These are phyloP conservation scores for Fusarium lateritium DNA, from an alignment of 2,329 filamentous ascomycete genomes.

Conservation along the genomic window DNA sequence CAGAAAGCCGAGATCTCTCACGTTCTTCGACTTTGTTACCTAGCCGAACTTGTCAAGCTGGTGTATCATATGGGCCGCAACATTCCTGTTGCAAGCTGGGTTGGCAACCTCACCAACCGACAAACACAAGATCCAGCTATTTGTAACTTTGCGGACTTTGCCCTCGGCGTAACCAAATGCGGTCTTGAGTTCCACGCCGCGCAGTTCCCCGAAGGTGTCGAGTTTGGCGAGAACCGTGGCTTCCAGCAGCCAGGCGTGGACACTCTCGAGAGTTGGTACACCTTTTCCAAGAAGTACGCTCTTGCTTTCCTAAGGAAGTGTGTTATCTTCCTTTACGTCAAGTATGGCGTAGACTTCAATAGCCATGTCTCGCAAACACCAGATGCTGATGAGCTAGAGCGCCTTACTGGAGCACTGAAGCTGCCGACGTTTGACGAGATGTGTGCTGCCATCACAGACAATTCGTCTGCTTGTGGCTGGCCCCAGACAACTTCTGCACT, in stretches of 20 bases:
- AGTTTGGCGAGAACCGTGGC: conserved; percentile 59
- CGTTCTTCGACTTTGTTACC: conserved; percentile 86
- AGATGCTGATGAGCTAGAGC: conserved; percentile 83
- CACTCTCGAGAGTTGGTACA: conserved; percentile 68
- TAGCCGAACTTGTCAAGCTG: conserved; percentile 91
- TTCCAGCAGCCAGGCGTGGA: conserved; percentile 71
- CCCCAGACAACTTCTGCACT: conserved; percentile 62
- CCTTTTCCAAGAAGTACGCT: conserved; percentile 83
- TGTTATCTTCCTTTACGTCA: conserved; percentile 86
- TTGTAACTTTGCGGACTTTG: conserved; percentile 70
- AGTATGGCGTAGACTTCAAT: conserved; percentile 90
- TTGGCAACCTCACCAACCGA: conserved; percentile 61
- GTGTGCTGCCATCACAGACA: conserved; percentile 71
- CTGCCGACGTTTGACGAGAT: conserved; percentile 86
- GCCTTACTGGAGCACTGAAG: conserved; percentile 81
- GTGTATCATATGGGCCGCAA: conserved; percentile 72
- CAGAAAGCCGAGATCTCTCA: conserved; percentile 83
- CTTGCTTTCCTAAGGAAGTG: conserved; percentile 91
- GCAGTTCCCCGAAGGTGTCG: conserved; percentile 46
- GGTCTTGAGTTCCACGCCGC: conserved; percentile 59
- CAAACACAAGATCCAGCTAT: conserved; percentile 63
- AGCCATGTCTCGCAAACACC: conserved; percentile 74
- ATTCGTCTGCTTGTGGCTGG: conserved; percentile 64
- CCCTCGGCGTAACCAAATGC: conserved; percentile 62
- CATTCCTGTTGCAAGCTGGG: conserved; percentile 65